Base-by-base conservation (phyloP, 352 stramenopile genomes). In the Pythium guiyangense region DNA sequence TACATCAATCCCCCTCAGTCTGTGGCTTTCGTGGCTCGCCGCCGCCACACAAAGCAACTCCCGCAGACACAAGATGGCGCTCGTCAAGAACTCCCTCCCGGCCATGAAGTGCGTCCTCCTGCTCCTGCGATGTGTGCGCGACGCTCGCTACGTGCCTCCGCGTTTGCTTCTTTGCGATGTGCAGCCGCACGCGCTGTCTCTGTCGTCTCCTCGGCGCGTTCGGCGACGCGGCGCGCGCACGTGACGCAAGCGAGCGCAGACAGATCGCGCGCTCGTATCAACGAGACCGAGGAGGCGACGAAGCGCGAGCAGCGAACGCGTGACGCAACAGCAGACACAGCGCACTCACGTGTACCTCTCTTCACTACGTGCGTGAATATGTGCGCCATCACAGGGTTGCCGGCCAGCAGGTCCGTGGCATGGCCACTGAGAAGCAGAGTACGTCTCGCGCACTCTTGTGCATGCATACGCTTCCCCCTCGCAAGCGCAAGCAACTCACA, bases 351-450 rank as follows among this genome's bases (percentile, higher is more conserved):
- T 4, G 20, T 34, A 12, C 25, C 5, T 26, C 5, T 42, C 20
- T n/a, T n/a, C 49, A 46, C n/a, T n/a, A n/a, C 22, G 3, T 27
- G 27, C 37, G 9, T 49, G 39, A 17, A 29, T 57, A 18, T 62
- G 25, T 60, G 46, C 20, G n/a, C 37, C 44, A 27, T 6, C 10
- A 15, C 54, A 94, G 84, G 72, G 73, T 67, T 45, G 77, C 69
- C 52, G 79, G 81, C 63, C 77, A 88, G 61, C 79, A 90, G 61
- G 71, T 79, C 48, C 93, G 96, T 88, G 93, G 95, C 67, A 99
- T 99, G 96, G 96, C 96, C 60, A 99, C 96, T 52, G 96, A 99
- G 72, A 99, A 99, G 86, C 96, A 99, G 78, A 97, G 85, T 96
- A 79, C 77, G 87, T 84, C 9, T 49, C 6, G 55, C 3, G 27